Conservation (phyloP, 139 green algal genomes). For the Coelastrella sp. region DNA sequence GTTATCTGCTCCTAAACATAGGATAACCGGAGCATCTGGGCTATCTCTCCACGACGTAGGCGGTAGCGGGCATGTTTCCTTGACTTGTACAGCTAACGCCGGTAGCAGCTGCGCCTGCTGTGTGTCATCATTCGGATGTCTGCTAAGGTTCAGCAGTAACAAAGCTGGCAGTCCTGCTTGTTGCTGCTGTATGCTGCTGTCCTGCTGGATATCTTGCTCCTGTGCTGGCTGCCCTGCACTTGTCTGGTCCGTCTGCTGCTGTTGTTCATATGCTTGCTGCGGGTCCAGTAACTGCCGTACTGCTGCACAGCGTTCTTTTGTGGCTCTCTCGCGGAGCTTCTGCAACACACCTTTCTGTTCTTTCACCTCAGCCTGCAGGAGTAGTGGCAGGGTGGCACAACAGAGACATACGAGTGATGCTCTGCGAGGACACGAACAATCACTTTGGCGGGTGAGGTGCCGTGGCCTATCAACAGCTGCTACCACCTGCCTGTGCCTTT, state of each 20-base stretch:
- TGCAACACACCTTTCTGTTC: slow-evolving; percentile 34
- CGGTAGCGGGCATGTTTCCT: slow-evolving; percentile 1
- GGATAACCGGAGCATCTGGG: not conserved
- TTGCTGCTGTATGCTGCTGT: slow-evolving; percentile 1
- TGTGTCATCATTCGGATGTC: slow-evolving; percentile 40
- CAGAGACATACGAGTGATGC: too few relatives aligned
- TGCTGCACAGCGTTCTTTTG: not conserved
- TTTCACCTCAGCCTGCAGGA: slow-evolving; percentile 45
- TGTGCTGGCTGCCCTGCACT: not conserved
- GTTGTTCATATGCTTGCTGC: not conserved
- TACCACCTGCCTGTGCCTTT: too few relatives aligned
- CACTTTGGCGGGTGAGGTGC: too few relatives aligned
- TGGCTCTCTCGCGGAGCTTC: slow-evolving; percentile 4
- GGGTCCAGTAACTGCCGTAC: not conserved
- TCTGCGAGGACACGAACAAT: too few relatives aligned
- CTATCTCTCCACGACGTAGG: not conserved
- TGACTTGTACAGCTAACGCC: slow-evolving; percentile 60
- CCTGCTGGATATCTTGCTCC: slow-evolving; percentile 17
- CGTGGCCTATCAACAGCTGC: too few relatives aligned
- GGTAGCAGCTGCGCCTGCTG: slow-evolving; percentile 62
- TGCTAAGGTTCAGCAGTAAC: slow-evolving; percentile 71
- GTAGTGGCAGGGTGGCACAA: not conserved
- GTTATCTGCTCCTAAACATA: slow-evolving; percentile 81
- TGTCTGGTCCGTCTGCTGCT: slow-evolving; percentile 1
- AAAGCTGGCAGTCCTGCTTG: slow-evolving; percentile 25